phyloP scores from a whole-genome alignment of 1,284 basidiomycete genomes.

The Sphagnurus paluster region DNA sequence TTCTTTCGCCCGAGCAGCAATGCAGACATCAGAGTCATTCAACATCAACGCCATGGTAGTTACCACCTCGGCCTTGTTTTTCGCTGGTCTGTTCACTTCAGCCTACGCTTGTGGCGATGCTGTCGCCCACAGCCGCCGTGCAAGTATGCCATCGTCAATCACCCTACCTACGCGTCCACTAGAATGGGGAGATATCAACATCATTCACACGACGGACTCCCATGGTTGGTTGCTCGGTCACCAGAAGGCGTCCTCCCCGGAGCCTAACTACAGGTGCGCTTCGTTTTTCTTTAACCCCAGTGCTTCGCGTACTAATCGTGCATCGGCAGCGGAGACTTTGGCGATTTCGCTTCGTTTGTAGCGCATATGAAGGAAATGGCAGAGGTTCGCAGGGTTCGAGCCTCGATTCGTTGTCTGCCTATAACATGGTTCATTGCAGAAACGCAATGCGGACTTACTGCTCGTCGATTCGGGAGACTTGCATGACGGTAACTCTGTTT shows the following conservation, averaged over 20 bases:
- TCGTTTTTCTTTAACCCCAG: too few relatives aligned
- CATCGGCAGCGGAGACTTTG: constrained; percentile 63
- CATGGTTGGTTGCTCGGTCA: constrained; percentile 83
- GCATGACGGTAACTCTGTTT: constrained; percentile 70
- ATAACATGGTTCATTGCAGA: constrained; percentile 29
- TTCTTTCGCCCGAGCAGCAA: too few relatives aligned
- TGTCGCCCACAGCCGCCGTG: constrained; percentile 37
- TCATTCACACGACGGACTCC: constrained; percentile 81
- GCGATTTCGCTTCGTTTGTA: constrained; percentile 84
- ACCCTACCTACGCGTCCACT: constrained; percentile 61
- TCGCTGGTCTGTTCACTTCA: too few relatives aligned
- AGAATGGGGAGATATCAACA: constrained; percentile 77
- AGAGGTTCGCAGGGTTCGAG: constrained; percentile 18
- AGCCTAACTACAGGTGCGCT: constrained; percentile 69
- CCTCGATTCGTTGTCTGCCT: neutral
- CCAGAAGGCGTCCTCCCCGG: constrained; percentile 66
- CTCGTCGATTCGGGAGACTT: constrained; percentile 77
- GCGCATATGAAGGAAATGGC: constrained; percentile 79
- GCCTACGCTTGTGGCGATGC: constrained; percentile 30
- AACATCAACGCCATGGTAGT: too few relatives aligned
- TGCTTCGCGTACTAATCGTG: neutral
- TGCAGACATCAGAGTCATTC: too few relatives aligned
- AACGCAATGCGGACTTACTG: constrained; percentile 69
- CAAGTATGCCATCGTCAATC: constrained; percentile 39
- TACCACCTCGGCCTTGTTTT: too few relatives aligned